Evolutionary conservation across 371 early-diverging fungal species (phyloP), one percentile per base, ranked within the genome.

Genomic region (Apophysomyces trapeziformis): DNA sequence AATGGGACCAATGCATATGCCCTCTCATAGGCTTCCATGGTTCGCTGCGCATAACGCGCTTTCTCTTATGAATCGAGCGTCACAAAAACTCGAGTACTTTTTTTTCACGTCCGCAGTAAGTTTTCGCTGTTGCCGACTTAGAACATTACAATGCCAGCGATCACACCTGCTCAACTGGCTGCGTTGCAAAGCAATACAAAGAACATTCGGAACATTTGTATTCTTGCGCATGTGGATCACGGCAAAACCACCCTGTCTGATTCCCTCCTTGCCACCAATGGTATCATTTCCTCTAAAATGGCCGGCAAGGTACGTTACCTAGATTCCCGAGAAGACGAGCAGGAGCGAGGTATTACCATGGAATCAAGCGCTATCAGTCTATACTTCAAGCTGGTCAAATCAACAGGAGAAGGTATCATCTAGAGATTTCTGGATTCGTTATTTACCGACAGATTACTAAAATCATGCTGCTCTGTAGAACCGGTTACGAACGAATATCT

Each of bases 181-280:
- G 70, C 68, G 32, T 84, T 94, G 57, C 93, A 93, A 63, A 74
- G 79, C 11, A 85, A 85, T 68, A 72, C 85, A 38, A 79, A 78
- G 45, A 79, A 86, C 61, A 94, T 99, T 43, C 86, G 99, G 60
- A 99, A 99, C 73, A 92, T 99, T 57, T 98, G 98, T 79, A 97
- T 99, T 65, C 79, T 99, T 36, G 99, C 99, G 0, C 99, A 99
- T 75, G 98, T 99, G 36, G 99, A 98, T 82, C 98, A 98, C 72
- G 98, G 99, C 65, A 99, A 99, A 76, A 99, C 99, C 7, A 99
- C 99, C 0, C 84, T 99, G 16, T 95, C 99, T 14, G 99, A 99
- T 77, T 92, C 94, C 16, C 84, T 99, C 21, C 79, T 99, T 16
- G 96, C 99, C 9, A 93, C 97, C 46, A 96, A 98, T 70, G 99